Percentiles rank a stretch among this genome's conserved stretches.
Evolutionary conservation across 129 eudicot species (phyloP).

Genomic region (Flaveria linearis): DNA sequence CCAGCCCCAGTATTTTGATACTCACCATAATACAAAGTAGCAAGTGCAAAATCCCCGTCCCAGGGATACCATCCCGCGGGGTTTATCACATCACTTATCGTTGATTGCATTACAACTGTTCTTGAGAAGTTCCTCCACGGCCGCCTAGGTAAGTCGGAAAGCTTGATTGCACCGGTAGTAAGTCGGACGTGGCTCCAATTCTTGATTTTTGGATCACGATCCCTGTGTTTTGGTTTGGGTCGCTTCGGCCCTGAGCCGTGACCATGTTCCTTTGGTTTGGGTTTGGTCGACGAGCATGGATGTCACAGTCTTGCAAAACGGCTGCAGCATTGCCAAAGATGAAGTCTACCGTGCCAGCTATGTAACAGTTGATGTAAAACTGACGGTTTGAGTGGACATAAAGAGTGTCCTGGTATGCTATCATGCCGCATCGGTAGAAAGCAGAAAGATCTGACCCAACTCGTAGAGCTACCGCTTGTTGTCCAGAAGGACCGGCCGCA

Average conservation of each 20-base stretch:
- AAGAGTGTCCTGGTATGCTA: constrained; percentile 86
- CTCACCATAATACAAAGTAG: constrained; percentile 72
- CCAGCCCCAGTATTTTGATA: constrained; percentile 69
- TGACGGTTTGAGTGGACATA: constrained; percentile 89
- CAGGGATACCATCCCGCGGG: constrained; percentile 87
- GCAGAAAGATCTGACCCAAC: constrained; percentile 79
- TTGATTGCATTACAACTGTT: constrained; percentile 68
- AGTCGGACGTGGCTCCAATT: constrained; percentile 70
- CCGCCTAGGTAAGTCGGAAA: constrained; percentile 65
- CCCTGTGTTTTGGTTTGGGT: constrained; percentile 90
- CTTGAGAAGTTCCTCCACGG: constrained; percentile 83
- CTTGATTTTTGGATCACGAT: constrained; percentile 68
- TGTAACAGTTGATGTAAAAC: constrained; percentile 55
- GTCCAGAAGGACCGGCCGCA: constrained; percentile 82
- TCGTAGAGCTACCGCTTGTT: constrained; percentile 91
- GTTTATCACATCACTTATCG: constrained; percentile 52
- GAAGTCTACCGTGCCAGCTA: constrained; percentile 84
- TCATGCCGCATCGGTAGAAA: constrained; percentile 63
- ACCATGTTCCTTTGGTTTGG: constrained; percentile 72
- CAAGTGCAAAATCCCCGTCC: constrained; percentile 60
- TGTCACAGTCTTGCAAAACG: constrained; percentile 85
- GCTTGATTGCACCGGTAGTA: constrained; percentile 45
- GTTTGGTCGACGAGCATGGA: constrained; percentile 70
- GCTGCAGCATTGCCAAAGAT: constrained; percentile 82
- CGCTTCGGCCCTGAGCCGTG: constrained; percentile 91